Evolutionary conservation across 148 eudicot genomes (phyloP).

Genomic region (Persicaria maculosa): DNA sequence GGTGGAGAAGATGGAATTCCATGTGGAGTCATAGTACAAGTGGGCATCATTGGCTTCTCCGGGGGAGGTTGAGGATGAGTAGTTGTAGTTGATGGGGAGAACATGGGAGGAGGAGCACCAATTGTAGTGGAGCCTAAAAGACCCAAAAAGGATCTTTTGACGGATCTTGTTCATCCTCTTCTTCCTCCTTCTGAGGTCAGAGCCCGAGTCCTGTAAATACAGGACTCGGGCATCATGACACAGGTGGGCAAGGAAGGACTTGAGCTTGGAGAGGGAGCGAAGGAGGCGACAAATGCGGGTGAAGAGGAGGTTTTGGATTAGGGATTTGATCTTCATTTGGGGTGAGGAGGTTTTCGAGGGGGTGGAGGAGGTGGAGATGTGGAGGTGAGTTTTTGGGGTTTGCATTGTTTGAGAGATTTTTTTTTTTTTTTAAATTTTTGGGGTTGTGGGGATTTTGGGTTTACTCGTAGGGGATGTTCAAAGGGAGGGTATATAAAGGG

Average conservation of each 20-base stretch:
- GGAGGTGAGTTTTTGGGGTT: constrained; percentile 32
- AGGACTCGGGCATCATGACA: constrained; percentile 39
- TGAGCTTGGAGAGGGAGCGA: constrained; percentile 63
- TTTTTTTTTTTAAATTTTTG: background rate
- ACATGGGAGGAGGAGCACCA: constrained; percentile 86
- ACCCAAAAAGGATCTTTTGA: constrained; percentile 63
- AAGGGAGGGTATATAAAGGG: constrained; percentile 38
- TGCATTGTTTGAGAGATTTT: constrained; percentile 28
- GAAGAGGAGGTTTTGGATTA: constrained; percentile 52
- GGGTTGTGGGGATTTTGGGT: background rate
- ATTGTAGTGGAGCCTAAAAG: constrained; percentile 78
- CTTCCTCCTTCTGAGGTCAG: background rate
- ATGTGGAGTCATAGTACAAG: constrained; percentile 58
- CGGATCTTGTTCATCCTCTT: constrained; percentile 43
- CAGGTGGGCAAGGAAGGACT: constrained; percentile 48
- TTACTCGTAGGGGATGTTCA: constrained; percentile 17
- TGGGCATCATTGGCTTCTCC: constrained; percentile 5
- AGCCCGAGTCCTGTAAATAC: constrained; percentile 21
- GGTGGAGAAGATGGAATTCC: constrained; percentile 49
- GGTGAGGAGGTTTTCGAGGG: constrained; percentile 24
- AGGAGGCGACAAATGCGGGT: constrained; percentile 52
- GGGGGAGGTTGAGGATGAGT: constrained; percentile 6
- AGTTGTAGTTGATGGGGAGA: constrained; percentile 47
- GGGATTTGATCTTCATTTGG: constrained; percentile 58
- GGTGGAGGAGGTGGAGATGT: constrained; percentile 27